Percentiles rank a stretch among this genome's conserved stretches.
phyloP scores from a whole-genome alignment of 2,329 filamentous ascomycete species.

The Colletotrichum sp. region DNA sequence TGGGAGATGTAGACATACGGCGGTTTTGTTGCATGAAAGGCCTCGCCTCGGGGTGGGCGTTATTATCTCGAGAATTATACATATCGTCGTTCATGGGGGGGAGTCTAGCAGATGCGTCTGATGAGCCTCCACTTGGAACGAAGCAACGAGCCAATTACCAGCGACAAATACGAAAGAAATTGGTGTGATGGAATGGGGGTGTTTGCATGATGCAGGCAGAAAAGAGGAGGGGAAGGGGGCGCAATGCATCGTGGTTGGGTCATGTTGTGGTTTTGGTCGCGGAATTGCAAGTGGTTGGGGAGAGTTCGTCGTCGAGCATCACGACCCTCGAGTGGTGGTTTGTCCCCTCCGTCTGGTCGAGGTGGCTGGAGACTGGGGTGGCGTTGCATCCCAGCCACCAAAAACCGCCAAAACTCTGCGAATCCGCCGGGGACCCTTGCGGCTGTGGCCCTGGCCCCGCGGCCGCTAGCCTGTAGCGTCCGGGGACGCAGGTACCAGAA shows the following conservation, averaged over 20 bases:
- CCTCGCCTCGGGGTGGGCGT: neutral
- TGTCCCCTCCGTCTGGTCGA: neutral
- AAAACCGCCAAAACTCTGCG: neutral
- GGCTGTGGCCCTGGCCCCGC: neutral
- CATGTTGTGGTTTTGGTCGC: conserved; percentile 10
- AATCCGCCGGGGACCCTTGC: neutral
- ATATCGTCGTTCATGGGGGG: conserved; percentile 3
- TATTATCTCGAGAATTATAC: conserved; percentile 3
- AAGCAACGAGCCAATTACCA: conserved; percentile 1
- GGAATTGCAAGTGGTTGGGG: conserved; percentile 16
- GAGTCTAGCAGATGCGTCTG: neutral
- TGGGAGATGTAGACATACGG: conserved; percentile 2
- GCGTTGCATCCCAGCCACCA: conserved; percentile 17
- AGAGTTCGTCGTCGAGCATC: neutral
- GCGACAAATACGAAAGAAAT: neutral
- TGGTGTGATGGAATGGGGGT: neutral
- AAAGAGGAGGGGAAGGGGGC: neutral
- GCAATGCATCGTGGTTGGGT: conserved; percentile 2
- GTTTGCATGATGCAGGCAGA: conserved; percentile 6
- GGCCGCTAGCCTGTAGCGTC: conserved; percentile 12
- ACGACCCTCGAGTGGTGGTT: neutral
- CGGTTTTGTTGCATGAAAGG: conserved; percentile 1
- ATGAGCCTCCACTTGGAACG: conserved; percentile 12
- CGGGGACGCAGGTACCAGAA: conserved; percentile 15
- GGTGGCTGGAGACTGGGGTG: conserved; percentile 13